These are phyloP conservation scores for Paramecium octaurelia DNA, from an alignment of 73 alveolate genomes.

Conservation along the genomic window DNA sequence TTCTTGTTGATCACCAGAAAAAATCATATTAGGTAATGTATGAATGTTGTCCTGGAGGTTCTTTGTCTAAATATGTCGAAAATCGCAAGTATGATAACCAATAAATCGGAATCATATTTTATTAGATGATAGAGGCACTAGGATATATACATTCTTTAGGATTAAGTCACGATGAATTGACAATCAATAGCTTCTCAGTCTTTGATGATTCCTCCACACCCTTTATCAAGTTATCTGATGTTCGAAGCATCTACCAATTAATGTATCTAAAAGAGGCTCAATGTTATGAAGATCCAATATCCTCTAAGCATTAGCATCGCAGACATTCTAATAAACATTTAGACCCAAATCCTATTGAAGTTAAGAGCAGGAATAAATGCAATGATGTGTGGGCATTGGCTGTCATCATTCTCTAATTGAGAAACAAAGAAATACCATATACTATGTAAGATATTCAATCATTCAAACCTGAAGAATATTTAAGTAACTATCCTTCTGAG, in stretches of 20 bases:
- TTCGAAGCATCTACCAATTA: neutral
- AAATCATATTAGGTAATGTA: neutral
- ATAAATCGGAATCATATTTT: neutral
- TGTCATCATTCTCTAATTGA: neutral
- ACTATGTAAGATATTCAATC: neutral
- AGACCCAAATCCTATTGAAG: neutral
- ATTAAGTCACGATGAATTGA: neutral
- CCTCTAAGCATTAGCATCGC: neutral
- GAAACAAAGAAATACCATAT: neutral
- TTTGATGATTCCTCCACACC: neutral
- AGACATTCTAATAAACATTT: neutral
- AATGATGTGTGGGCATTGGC: slow-evolving; percentile 18
- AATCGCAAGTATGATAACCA: neutral
- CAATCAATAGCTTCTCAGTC: neutral
- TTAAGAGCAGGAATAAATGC: neutral
- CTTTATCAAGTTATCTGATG: neutral
- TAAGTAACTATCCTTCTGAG: neutral
- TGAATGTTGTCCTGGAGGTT: neutral
- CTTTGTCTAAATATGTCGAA: neutral
- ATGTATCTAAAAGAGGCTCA: neutral
- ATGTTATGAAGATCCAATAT: neutral
- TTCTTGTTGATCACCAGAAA: neutral
- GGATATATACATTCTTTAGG: neutral
- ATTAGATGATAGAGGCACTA: neutral
- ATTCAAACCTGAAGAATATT: neutral